Base-by-base conservation (phyloP, 495 filamentous ascomycete species). In the Hypoxylon cercidicola region DNA sequence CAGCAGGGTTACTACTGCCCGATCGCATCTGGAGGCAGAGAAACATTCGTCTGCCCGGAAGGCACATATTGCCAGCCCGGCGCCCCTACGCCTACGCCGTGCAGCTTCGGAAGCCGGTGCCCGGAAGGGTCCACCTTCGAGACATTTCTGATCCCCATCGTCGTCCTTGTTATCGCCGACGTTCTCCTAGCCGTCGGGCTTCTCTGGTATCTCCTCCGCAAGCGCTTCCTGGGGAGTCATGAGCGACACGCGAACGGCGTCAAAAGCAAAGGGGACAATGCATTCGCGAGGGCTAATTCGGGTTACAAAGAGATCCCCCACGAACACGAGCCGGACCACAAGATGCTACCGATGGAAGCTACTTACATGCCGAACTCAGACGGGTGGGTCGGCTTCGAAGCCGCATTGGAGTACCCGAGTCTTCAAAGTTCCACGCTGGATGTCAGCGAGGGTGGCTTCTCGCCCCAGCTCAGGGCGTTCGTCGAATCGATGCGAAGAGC, bases 401-500 rank as follows among this genome's bases (percentile, higher is more conserved):
- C 72, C n/a, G 70, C 74, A 3, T 58, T 75, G 3, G 70, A 72
- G 11, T 61, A 74, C 51, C 69, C 78, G 9, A 67, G 58, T 4
- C 60, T 62, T 25, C 48, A 43, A 9, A 34, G 49, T 12, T 63
- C 72, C 1, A 45, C 63, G 6, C 40, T 58, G 2, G 69, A 77
- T 18, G 55, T 71, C 8, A 51, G 64, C 16, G 73, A 75, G 6
- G 71, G 54, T n/a, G 69, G 50, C 8, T 61, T 74, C 35, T 71
- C 73, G 35, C 71, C 75, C 0, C 68, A 81, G 61, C 67, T 79
- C 15, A 69, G 77, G 28, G 72, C 75, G 2, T 86, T 85, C 56
- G 78, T 86, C 35, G 73, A 79, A 21, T 83, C 78, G 0, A 80
- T 85, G 73, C 74, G 77, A 15, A 78, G 75, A 68, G 78, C 76